Evolutionary conservation across 2,329 filamentous ascomycete genomes (phyloP).

Genomic region (Coniochaeta sp.): DNA sequence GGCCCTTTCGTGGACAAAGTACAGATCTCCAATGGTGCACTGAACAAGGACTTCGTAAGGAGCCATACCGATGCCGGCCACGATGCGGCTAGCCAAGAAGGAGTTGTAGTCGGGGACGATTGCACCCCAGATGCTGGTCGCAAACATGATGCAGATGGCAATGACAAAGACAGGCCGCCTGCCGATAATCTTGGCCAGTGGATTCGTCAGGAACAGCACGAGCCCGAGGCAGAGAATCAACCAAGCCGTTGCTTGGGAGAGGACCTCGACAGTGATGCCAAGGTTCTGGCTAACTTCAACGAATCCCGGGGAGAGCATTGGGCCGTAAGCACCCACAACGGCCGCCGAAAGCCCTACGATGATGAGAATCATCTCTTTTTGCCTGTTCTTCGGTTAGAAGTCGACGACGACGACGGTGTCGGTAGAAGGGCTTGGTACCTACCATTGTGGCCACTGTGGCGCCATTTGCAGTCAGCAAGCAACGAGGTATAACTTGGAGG

Average conservation of each 20-base stretch:
- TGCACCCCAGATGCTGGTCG: conserved; percentile 39
- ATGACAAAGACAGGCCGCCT: conserved; percentile 42
- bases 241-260: conserved; percentile 40
- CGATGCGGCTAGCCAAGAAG: conserved; percentile 37
- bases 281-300: conserved; percentile 35
- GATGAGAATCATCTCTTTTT: conserved; percentile 36
- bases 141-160: conserved; percentile 38
- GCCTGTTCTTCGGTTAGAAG: conserved; percentile 4
- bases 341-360: conserved; percentile 37
- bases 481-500: too few relatives aligned
- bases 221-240: conserved; percentile 39
- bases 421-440: neutral
- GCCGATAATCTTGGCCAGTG: conserved; percentile 42
- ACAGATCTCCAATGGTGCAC: conserved; percentile 40
- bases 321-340: conserved; percentile 42
- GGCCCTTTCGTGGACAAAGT: conserved; percentile 38
- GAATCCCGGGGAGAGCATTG: conserved; percentile 44
- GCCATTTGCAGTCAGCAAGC: neutral
- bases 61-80: conserved; percentile 41
- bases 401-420: neutral
- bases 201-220: conserved; percentile 42
- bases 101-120: conserved; percentile 33
- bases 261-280: conserved; percentile 32
- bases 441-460: conserved; percentile 32
- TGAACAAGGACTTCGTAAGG: conserved; percentile 45